Conservation (phyloP, 2,329 filamentous ascomycete species). For the Cordyceps farinosa region DNA sequence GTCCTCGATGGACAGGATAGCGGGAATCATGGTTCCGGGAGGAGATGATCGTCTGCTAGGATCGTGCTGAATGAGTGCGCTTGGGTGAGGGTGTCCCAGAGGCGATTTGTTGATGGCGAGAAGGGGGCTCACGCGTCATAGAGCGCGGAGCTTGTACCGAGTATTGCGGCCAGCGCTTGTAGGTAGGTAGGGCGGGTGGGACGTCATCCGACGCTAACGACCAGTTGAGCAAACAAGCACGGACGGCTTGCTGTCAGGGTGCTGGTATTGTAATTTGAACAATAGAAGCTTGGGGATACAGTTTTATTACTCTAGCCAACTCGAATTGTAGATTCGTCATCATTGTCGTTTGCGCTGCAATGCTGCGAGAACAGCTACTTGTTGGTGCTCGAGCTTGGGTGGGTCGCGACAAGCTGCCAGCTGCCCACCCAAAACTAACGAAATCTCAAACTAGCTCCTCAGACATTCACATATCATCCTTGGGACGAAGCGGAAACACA, state of each 20-base stretch:
- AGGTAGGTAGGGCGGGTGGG: slow-evolving; percentile 9
- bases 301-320: too few species aligned
- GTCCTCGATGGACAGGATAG: slow-evolving; percentile 66
- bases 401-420: slow-evolving; percentile 9
- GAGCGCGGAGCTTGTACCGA: not conserved
- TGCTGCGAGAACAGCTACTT: not conserved
- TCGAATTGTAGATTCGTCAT: not conserved
- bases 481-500: not conserved
- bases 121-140: slow-evolving; percentile 17
- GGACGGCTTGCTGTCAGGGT: not conserved
- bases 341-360: not conserved
- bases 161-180: not conserved
- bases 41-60: not conserved
- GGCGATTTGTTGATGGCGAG: slow-evolving; percentile 6
- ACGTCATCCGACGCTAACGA: slow-evolving; percentile 13
- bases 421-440: not conserved
- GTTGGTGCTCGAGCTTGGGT: slow-evolving; percentile 2
- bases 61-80: not conserved
- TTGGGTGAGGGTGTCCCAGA: not conserved
- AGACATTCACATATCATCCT: not conserved
- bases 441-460: not conserved
- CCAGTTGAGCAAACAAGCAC: not conserved
- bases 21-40: slow-evolving; percentile 59
- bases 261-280: not conserved
- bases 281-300: not conserved